Evolutionary conservation across 169 alveolate genomes (phyloP), one percentile per base, ranked within the genome.

Genomic region (Plasmodium malariae): DNA sequence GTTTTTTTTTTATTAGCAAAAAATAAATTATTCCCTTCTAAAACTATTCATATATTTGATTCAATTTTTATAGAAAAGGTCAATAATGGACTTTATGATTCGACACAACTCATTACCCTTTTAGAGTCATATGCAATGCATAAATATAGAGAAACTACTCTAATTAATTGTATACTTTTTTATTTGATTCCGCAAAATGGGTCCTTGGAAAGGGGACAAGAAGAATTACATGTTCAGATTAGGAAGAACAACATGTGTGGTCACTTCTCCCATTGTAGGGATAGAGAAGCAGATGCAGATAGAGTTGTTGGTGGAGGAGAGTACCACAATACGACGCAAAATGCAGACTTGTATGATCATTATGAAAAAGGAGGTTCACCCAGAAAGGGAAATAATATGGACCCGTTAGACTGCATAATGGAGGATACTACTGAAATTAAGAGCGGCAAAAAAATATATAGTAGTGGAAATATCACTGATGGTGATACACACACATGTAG

Each of bases 11-110:
- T 78, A 14, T 26, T 78, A 26, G 43, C 71, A 43, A 78, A 78
- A 63, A 78, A 78, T 63, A 78, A 78, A n/a, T 55, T 78, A 45
- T 78, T 63, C 54, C 89, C 89, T 1, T 45, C 89, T 21, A 78
- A 78, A 68, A 65, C 76, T 5, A 63, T 78, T 24, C 51, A 78
- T 36, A 65, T 63, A 37, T 78, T 78, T 78, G 89, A 78, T 63
- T 65, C 78, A 2, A 28, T 11, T 6, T 78, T 78, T 26, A 28
- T 43, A 11, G 24, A 55, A 63, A 78, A 78, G 26, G 30, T 78
- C 21, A 63, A 54, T 5, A 40, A 78, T 40, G 51, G 55, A 17
- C 0, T n/a, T 14, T 78, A 63, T 48, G 69, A 78, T 78, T 51
- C 40, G 17, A 45, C 51, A 17, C 34, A 63, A 17, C 40, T 78